Percentiles rank a stretch among this genome's conserved stretches.
phyloP scores from a whole-genome alignment of 2,329 filamentous ascomycete genomes.

The Neospermospora avenae region DNA sequence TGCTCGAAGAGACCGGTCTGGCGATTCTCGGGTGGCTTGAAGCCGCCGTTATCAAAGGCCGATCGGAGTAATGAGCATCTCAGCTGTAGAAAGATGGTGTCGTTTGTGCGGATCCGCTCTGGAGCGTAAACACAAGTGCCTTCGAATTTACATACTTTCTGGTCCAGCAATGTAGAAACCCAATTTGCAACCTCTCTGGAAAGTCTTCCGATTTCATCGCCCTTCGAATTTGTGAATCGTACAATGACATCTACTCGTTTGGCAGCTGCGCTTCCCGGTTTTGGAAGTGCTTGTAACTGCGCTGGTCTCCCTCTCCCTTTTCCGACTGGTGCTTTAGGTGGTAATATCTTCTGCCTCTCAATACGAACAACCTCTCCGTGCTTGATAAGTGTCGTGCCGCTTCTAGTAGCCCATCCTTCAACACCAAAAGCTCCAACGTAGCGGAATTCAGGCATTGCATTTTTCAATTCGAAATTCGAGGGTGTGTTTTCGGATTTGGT shows the following conservation, averaged over 20 bases:
- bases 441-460: conserved; percentile 50
- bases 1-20: conserved; percentile 75
- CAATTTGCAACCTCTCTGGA: conserved; percentile 85
- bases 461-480: conserved; percentile 4
- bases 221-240: conserved; percentile 76
- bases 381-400: conserved; percentile 69
- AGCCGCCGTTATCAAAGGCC: conserved; percentile 65
- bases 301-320: conserved; percentile 43
- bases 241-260: conserved; percentile 82
- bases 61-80: conserved; percentile 70
- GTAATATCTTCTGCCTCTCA: conserved; percentile 76
- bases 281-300: conserved; percentile 24
- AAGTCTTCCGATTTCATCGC: conserved; percentile 81
- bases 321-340: conserved; percentile 45
- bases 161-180: conserved; percentile 90
- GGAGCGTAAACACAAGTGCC: conserved; percentile 87
- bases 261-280: conserved; percentile 43
- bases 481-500: conserved; percentile 21
- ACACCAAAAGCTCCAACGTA: conserved; percentile 93
- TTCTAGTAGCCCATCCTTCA: conserved; percentile 87
- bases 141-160: conserved; percentile 83
- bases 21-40: conserved; percentile 66
- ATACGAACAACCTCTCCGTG: conserved; percentile 84
- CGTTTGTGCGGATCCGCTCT: conserved; percentile 80
- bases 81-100: conserved; percentile 90